phyloP scores from a whole-genome alignment of 2,329 filamentous ascomycete species.

The Zasmidium angulare region DNA sequence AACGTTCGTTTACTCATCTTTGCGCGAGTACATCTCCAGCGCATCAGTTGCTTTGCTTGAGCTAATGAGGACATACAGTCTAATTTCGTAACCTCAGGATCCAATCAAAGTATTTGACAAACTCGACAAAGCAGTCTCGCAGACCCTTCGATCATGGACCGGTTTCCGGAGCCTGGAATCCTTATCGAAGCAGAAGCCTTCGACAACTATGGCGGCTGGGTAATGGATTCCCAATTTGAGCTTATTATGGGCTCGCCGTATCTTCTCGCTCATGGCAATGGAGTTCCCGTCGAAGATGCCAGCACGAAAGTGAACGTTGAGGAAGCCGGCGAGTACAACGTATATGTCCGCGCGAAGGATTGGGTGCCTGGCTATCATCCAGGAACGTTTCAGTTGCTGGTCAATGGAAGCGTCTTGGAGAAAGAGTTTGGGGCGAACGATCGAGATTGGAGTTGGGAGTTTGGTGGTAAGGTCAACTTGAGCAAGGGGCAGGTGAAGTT shows the following conservation, averaged over 20 bases:
- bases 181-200: conserved; percentile 9
- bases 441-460: neutral
- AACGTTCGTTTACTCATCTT: no score
- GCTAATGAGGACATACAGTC: no score
- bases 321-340: neutral
- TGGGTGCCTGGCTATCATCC: neutral
- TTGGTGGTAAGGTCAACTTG: no score
- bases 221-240: conserved; percentile 6
- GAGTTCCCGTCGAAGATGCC: conserved; percentile 5
- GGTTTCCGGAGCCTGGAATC: neutral
- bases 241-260: conserved; percentile 8
- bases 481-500: no score
- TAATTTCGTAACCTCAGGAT: no score
- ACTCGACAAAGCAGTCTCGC: no score
- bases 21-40: no score
- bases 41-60: no score
- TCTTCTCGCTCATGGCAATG: conserved; percentile 6
- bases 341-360: conserved; percentile 2
- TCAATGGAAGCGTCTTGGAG: neutral
- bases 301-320: neutral
- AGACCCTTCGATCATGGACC: no score
- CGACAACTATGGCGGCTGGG: conserved; percentile 7
- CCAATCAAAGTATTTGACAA: no score
- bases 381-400: neutral
- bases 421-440: neutral